A percentile compares a stretch with the other conserved stretches of the same genome.
Evolutionary conservation across 2,329 filamentous ascomycete species (phyloP).

Genomic region (Emergomyces orientalis): DNA sequence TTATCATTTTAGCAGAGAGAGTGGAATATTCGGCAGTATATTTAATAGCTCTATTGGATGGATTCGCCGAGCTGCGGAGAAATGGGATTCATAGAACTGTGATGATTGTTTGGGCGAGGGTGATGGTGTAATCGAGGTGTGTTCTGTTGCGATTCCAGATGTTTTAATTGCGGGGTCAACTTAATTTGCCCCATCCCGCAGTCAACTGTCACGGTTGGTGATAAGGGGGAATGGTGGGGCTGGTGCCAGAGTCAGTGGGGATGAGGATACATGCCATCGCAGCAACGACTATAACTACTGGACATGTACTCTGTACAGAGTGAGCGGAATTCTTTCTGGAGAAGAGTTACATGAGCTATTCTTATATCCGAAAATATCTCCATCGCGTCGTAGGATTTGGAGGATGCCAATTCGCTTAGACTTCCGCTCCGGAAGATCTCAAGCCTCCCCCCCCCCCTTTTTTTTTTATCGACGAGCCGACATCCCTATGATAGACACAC

Average conservation of each 20-base stretch:
- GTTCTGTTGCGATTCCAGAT: background rate
- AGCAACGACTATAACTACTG: background rate
- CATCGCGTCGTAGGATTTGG: background rate
- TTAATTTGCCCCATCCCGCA: background rate
- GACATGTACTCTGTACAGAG: background rate
- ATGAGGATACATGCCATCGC: background rate
- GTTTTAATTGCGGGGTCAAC: background rate
- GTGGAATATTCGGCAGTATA: background rate
- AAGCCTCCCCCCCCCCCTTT: background rate
- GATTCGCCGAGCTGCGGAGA: background rate
- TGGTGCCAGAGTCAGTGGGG: background rate
- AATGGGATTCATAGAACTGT: background rate
- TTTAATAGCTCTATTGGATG: background rate
- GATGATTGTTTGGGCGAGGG: background rate
- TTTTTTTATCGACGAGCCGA: background rate
- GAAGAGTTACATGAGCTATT: background rate
- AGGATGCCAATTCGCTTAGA: background rate
- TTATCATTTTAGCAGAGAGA: background rate
- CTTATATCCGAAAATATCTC: background rate
- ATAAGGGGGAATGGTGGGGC: background rate
- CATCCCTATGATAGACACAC: too few species aligned
- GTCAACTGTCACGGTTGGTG: too few species aligned
- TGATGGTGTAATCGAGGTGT: background rate
- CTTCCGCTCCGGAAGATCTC: background rate
- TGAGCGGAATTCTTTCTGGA: background rate